Percentiles rank a stretch among this genome's conserved stretches.
phyloP scores from a whole-genome alignment of 176 grass and related monocot genomes.

The Oryza australiensis region DNA sequence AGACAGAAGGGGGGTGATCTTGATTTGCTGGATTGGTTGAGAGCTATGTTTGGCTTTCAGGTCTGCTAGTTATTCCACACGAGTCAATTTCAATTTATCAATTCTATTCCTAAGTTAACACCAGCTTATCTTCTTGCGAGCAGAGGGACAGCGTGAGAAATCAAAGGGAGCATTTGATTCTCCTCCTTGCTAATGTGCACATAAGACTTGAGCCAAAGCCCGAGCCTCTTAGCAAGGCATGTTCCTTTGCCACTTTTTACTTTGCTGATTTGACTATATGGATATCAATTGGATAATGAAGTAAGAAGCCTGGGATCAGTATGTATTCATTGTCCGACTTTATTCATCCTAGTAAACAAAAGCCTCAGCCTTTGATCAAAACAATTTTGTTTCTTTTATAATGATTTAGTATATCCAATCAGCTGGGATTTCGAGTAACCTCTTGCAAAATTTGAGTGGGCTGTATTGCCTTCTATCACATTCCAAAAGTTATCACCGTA shows the following conservation, averaged over 20 bases:
- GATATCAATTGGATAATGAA: slow-evolving; percentile 7
- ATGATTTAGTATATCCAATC: slow-evolving; percentile 17
- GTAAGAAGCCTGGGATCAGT: background rate
- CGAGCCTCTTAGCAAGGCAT: slow-evolving; percentile 85
- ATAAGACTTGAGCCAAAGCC: slow-evolving; percentile 82
- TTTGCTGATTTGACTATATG: slow-evolving; percentile 23
- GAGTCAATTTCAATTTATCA: slow-evolving; percentile 14
- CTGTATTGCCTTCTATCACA: background rate
- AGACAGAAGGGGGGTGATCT: slow-evolving; percentile 76
- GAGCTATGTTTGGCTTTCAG: slow-evolving; percentile 98
- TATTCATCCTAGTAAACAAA: slow-evolving; percentile 11
- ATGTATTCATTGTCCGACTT: slow-evolving; percentile 2
- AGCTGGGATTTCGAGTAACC: background rate
- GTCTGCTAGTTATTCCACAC: slow-evolving; percentile 39
- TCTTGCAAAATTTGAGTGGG: slow-evolving; percentile 4
- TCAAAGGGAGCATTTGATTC: slow-evolving; percentile 93
- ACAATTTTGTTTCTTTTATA: slow-evolving; percentile 11
- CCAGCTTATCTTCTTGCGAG: slow-evolving; percentile 33
- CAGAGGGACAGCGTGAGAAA: slow-evolving; percentile 92
- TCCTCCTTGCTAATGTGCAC: slow-evolving; percentile 88
- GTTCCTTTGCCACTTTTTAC: slow-evolving; percentile 32
- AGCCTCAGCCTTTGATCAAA: background rate
- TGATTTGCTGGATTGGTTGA: slow-evolving; percentile 96
- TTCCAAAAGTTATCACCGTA: background rate
- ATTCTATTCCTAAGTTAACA: slow-evolving; percentile 38